These are phyloP conservation scores for Mycena latifolia DNA, from an alignment of 768 basidiomycete species.

Conservation along the genomic window DNA sequence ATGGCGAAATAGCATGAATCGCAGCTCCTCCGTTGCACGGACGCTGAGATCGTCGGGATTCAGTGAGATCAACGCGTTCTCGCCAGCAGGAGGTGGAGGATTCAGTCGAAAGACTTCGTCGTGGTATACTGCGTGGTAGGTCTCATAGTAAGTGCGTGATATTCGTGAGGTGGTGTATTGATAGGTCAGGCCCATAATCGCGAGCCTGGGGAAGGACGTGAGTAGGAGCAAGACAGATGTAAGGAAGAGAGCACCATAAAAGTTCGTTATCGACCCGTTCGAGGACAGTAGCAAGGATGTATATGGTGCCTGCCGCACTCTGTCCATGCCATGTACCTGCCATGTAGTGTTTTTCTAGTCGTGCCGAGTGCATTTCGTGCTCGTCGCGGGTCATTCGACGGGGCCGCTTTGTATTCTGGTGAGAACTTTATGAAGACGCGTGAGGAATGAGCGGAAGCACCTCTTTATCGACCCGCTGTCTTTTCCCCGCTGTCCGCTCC, in stretches of 20 bases:
- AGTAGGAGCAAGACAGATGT: background rate
- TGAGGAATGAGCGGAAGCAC: conserved; percentile 40
- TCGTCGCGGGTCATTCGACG: conserved; percentile 78
- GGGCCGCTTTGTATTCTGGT: conserved; percentile 51
- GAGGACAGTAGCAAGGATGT: conserved; percentile 89
- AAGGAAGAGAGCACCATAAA: conserved; percentile 71
- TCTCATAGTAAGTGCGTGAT: conserved; percentile 88
- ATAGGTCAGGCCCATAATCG: conserved; percentile 92
- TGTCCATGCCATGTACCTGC: conserved; percentile 91
- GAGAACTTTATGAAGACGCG: conserved; percentile 16
- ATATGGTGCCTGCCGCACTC: conserved; percentile 90
- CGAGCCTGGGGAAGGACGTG: conserved; percentile 68
- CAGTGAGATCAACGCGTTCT: conserved; percentile 62
- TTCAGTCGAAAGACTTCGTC: conserved; percentile 97
- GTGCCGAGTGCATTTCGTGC: conserved; percentile 69
- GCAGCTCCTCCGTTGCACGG: conserved; percentile 87
- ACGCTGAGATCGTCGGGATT: conserved; percentile 89
- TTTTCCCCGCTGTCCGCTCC: conserved; percentile 62
- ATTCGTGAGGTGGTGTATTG: conserved; percentile 93
- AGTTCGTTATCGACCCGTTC: conserved; percentile 95
- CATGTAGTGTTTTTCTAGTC: conserved; percentile 85
- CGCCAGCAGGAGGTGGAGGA: conserved; percentile 61
- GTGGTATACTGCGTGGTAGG: conserved; percentile 80
- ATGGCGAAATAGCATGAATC: conserved; percentile 96
- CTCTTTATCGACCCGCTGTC: conserved; percentile 66